Conservation (phyloP, 2,329 filamentous ascomycete species). For the Paracamarosporium sp. region DNA sequence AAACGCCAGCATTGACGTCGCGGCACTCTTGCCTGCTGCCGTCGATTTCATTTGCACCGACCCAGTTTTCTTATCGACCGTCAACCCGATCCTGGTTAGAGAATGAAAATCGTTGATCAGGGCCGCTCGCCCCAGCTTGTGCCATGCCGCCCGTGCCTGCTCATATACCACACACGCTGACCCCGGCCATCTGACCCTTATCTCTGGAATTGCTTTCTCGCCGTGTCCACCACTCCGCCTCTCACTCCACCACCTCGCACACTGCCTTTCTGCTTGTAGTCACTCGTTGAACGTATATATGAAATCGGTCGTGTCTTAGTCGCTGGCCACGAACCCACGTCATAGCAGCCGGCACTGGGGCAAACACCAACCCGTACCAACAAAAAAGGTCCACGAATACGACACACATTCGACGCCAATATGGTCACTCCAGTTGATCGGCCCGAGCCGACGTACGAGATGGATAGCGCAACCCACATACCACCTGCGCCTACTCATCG, state of each 20-base stretch:
- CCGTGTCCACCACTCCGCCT: background rate
- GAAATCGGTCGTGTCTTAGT: background rate
- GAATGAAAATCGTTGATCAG: slow-evolving; percentile 29
- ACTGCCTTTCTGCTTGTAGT: background rate
- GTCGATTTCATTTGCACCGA: slow-evolving; percentile 16
- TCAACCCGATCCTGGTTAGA: slow-evolving; percentile 16
- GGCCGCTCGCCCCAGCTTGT: slow-evolving; percentile 23
- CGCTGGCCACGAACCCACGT: slow-evolving; percentile 4
- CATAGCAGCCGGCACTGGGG: background rate
- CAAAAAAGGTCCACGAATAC: background rate
- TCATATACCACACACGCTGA: slow-evolving; percentile 18
- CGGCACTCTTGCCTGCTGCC: background rate
- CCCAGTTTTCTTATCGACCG: slow-evolving; percentile 25
- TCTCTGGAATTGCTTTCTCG: background rate
- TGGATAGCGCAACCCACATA: slow-evolving; percentile 32
- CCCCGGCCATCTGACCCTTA: background rate
- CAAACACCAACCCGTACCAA: background rate
- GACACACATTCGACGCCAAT: slow-evolving; percentile 7
- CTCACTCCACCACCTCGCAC: background rate
- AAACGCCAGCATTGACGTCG: slow-evolving; percentile 16
- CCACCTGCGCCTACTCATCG: slow-evolving; percentile 1
- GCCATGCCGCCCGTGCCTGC: slow-evolving; percentile 15
- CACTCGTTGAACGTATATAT: slow-evolving; percentile 4
- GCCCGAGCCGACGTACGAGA: slow-evolving; percentile 45
- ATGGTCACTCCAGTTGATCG: slow-evolving; percentile 48